Evolutionary conservation across 2,329 filamentous ascomycete species (phyloP).

Genomic region (Phaeosphaeria sp.): DNA sequence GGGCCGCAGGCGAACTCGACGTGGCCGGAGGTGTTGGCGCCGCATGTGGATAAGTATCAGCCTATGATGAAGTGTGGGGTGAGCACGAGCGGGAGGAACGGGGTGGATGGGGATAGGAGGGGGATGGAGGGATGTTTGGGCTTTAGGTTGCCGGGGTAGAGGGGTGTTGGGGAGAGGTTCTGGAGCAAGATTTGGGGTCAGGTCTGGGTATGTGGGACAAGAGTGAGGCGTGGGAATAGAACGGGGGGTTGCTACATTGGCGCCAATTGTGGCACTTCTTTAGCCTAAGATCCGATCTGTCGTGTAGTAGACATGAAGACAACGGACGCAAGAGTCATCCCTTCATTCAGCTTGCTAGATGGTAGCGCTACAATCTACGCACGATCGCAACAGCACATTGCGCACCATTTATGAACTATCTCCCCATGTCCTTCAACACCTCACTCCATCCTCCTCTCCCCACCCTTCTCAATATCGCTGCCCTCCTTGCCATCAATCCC

Average conservation of each 20-base stretch:
- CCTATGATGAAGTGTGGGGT: slow-evolving; percentile 30
- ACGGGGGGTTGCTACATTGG: too few relatives aligned
- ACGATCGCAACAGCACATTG: too few relatives aligned
- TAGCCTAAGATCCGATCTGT: too few relatives aligned
- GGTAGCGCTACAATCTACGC: too few relatives aligned
- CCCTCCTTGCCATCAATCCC: slow-evolving; percentile 15
- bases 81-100: slow-evolving; percentile 14
- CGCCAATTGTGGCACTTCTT: too few relatives aligned
- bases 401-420: neutral
- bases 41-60: slow-evolving; percentile 23
- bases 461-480: slow-evolving; percentile 15
- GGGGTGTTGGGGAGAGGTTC: neutral
- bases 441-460: slow-evolving; percentile 9
- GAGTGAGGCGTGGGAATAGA: too few relatives aligned
- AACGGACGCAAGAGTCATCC: too few relatives aligned
- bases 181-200: too few relatives aligned
- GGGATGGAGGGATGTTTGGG: slow-evolving; percentile 25
- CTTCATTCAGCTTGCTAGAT: neutral
- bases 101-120: slow-evolving; percentile 8
- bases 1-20: slow-evolving; percentile 22
- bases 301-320: too few relatives aligned
- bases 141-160: slow-evolving; percentile 10
- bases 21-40: slow-evolving; percentile 26
- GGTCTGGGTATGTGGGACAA: too few relatives aligned
- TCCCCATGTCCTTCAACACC: neutral